These are phyloP conservation scores for Claviceps paspali DNA, from an alignment of 2,329 filamentous ascomycete genomes.

Conservation along the genomic window DNA sequence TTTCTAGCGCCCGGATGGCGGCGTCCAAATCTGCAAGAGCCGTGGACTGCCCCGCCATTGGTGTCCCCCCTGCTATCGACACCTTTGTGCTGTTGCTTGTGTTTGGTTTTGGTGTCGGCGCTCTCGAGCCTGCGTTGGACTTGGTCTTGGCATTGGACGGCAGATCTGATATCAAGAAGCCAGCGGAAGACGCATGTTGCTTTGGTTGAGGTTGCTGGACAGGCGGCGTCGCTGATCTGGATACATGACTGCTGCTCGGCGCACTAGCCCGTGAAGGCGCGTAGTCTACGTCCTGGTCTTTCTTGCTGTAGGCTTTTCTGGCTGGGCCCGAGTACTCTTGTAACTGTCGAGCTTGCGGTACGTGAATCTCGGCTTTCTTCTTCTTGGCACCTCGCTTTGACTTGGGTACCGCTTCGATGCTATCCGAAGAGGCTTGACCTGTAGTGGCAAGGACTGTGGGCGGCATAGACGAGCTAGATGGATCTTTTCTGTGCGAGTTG, in stretches of 20 bases:
- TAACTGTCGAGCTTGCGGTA: slow-evolving; percentile 45
- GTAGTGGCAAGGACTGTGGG: slow-evolving; percentile 5
- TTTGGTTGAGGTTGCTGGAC: slow-evolving; percentile 25
- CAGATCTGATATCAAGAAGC: slow-evolving; percentile 68
- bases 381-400: slow-evolving; percentile 30
- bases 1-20: slow-evolving; percentile 75
- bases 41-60: slow-evolving; percentile 70
- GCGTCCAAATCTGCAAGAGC: slow-evolving; percentile 57
- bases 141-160: slow-evolving; percentile 41
- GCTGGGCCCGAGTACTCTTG: slow-evolving; percentile 46
- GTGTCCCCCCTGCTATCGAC: slow-evolving; percentile 58
- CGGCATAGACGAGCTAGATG: slow-evolving; percentile 4
- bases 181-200: slow-evolving; percentile 45
- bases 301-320: slow-evolving; percentile 63
- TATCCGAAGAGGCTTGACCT: slow-evolving; percentile 8
- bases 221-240: slow-evolving; percentile 21
- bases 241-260: slow-evolving; percentile 21
- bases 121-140: slow-evolving; percentile 34
- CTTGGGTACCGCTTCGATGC: slow-evolving; percentile 32
- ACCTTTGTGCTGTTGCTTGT: slow-evolving; percentile 44
- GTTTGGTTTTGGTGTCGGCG: slow-evolving; percentile 37
- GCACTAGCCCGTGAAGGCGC: slow-evolving; percentile 37
- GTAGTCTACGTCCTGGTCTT: slow-evolving; percentile 55
- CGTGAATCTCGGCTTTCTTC: slow-evolving; percentile 49
- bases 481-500: slow-evolving; percentile 48